phyloP scores from a whole-genome alignment of 1,139 yeast species.

The Scheffersomyces insectosa region DNA sequence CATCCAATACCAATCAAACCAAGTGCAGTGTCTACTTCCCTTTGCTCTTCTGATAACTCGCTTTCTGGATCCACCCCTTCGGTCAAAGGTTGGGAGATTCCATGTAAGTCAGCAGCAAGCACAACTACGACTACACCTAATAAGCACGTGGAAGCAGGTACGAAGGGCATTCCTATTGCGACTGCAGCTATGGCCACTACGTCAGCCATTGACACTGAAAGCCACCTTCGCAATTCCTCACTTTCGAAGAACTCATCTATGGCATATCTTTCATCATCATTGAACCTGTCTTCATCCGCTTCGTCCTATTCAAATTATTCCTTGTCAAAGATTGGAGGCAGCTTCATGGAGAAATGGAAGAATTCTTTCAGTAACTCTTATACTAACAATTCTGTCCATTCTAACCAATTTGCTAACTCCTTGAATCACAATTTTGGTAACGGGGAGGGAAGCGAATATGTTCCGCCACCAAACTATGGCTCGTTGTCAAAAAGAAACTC shows the following conservation, averaged over 20 bases:
- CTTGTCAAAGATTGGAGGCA: constrained; percentile 42
- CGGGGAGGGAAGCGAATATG: constrained; percentile 13
- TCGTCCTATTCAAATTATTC: constrained; percentile 42
- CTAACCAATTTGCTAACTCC: constrained; percentile 2
- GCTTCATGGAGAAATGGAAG: constrained; percentile 51
- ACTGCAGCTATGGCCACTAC: constrained; percentile 14
- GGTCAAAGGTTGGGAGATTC: constrained; percentile 46
- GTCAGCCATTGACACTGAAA: constrained; percentile 8
- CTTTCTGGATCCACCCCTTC: constrained; percentile 27
- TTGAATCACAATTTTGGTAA: constrained; percentile 4
- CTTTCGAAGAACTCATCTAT: constrained; percentile 40
- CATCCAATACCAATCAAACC: constrained; percentile 34
- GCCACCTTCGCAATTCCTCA: constrained; percentile 13
- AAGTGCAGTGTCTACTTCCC: constrained; percentile 11
- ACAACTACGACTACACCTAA: constrained; percentile 16
- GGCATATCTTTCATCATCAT: constrained; percentile 46
- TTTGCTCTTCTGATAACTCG: constrained; percentile 32
- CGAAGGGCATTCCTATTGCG: constrained; percentile 25
- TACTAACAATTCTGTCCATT: neutral
- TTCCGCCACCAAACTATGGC: constrained; percentile 16
- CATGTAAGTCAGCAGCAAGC: constrained; percentile 33
- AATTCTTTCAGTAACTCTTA: constrained; percentile 25
- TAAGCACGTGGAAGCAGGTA: constrained; percentile 14
- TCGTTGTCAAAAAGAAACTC: constrained; percentile 29
- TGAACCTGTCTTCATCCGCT: constrained; percentile 35